These are phyloP conservation scores for Yamadazyma sp. DNA, from an alignment of 1,139 yeast species.

Conservation along the genomic window DNA sequence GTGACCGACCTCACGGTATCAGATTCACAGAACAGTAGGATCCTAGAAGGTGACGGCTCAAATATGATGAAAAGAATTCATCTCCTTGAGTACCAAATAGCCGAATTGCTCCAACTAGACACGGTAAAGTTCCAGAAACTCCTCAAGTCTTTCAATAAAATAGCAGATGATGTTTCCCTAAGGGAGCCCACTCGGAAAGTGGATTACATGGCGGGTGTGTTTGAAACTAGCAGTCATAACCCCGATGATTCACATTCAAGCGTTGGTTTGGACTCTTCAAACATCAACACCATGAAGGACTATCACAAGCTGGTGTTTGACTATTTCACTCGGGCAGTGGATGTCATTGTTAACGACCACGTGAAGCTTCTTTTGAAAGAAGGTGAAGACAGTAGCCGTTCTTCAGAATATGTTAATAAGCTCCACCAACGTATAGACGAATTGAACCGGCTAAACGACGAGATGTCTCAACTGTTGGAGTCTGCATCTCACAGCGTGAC, in stretches of 20 bases:
- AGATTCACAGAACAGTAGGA: conserved; percentile 16
- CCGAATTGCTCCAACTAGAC: conserved; percentile 39
- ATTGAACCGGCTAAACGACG: conserved; percentile 26
- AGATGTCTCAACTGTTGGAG: conserved; percentile 21
- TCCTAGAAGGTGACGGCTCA: conserved; percentile 5
- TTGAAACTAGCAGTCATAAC: conserved; percentile 11
- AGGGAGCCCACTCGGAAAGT: conserved; percentile 56
- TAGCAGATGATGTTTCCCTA: conserved; percentile 60
- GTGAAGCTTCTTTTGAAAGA: conserved; percentile 44
- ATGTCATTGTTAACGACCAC: conserved; percentile 58
- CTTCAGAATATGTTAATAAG: conserved; percentile 25
- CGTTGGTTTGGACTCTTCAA: conserved; percentile 17
- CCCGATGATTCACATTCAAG: conserved; percentile 9
- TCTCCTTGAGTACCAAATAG: conserved; percentile 36
- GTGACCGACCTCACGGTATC: conserved; percentile 22
- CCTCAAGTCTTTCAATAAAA: conserved; percentile 49
- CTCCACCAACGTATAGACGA: conserved; percentile 34
- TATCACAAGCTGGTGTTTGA: conserved; percentile 54
- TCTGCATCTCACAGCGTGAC: not conserved
- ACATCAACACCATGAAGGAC: conserved; percentile 38
- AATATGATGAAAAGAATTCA: conserved; percentile 17
- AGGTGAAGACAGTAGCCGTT: conserved; percentile 21
- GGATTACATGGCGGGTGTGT: conserved; percentile 32
- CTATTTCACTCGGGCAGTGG: conserved; percentile 60
- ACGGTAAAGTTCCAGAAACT: conserved; percentile 40